Evolutionary conservation across 1,284 basidiomycete species (phyloP).

Genomic region (Pyrrhoderma lamaoense): DNA sequence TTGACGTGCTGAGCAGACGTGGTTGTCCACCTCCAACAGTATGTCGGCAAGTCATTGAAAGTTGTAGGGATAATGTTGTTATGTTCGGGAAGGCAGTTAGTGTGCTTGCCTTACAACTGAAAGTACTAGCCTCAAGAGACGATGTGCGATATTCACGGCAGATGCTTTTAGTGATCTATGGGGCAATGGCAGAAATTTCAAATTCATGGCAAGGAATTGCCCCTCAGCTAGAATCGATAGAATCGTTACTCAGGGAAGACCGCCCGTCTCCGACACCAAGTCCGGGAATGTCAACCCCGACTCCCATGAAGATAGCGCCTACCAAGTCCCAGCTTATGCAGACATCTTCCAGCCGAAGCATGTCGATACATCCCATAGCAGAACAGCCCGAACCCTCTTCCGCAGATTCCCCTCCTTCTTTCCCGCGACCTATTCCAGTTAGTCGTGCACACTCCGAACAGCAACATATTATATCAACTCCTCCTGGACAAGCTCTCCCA

Average conservation of each 20-base stretch:
- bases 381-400: conserved; percentile 17
- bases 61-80: conserved; percentile 79
- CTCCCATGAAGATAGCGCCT: conserved; percentile 9
- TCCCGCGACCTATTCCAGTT: conserved; percentile 2
- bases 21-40: conserved; percentile 62
- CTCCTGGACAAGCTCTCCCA: conserved; percentile 19
- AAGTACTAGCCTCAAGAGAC: conserved; percentile 65
- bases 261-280: conserved; percentile 23
- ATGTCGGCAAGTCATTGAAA: conserved; percentile 77
- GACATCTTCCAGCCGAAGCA: conserved; percentile 7
- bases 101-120: conserved; percentile 77
- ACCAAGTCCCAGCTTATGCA: conserved; percentile 9
- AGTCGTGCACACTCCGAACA: conserved; percentile 23
- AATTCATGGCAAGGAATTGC: conserved; percentile 79
- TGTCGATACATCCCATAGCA: conserved; percentile 16
- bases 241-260: conserved; percentile 50
- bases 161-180: conserved; percentile 84
- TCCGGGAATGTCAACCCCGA: conserved; percentile 9
- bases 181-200: conserved; percentile 84
- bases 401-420: conserved; percentile 7
- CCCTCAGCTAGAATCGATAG: conserved; percentile 67
- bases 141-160: conserved; percentile 88
- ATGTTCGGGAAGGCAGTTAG: conserved; percentile 85
- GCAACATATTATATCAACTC: conserved; percentile 23
- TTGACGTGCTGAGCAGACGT: conserved; percentile 78